phyloP scores from a whole-genome alignment of 805 yeast species.

The Debaryomyces prosopidis region DNA sequence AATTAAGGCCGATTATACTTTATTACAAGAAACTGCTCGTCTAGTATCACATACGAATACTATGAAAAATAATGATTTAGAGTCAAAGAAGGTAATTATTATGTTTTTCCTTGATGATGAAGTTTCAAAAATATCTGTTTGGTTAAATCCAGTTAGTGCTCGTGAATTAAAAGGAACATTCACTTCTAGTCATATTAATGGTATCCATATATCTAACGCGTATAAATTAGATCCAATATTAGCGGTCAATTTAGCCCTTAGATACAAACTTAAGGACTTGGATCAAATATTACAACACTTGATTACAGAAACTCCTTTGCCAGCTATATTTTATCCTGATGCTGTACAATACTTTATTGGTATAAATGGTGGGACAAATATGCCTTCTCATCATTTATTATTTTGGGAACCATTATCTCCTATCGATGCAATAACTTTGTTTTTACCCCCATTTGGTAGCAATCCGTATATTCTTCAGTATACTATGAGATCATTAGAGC shows the following conservation, averaged over 20 bases:
- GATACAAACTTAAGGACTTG: constrained; percentile 50
- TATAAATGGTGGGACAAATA: constrained; percentile 34
- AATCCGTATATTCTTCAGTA: constrained; percentile 77
- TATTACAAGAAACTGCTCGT: constrained; percentile 54
- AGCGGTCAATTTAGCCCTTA: constrained; percentile 67
- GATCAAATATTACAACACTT: constrained; percentile 43
- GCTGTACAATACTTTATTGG: constrained; percentile 58
- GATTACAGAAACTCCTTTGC: constrained; percentile 57
- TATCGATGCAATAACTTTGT: constrained; percentile 78
- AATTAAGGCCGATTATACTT: constrained; percentile 64
- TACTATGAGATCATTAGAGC: constrained; percentile 85
- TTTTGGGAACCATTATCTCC: constrained; percentile 82
- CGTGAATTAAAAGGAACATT: constrained; percentile 39
- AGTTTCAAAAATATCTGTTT: constrained; percentile 65
- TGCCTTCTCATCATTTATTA: constrained; percentile 45
- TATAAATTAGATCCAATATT: constrained; percentile 68
- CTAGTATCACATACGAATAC: constrained; percentile 23
- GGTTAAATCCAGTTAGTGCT: constrained; percentile 68
- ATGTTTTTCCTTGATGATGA: constrained; percentile 74
- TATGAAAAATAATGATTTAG: constrained; percentile 27
- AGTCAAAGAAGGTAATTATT: constrained; percentile 53
- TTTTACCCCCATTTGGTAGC: constrained; percentile 69
- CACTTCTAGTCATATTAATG: constrained; percentile 31
- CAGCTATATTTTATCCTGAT: constrained; percentile 54
- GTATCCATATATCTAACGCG: constrained; percentile 52